Evolutionary conservation across 495 filamentous ascomycete species (phyloP).

Genomic region (Aspergillus asperescens): DNA sequence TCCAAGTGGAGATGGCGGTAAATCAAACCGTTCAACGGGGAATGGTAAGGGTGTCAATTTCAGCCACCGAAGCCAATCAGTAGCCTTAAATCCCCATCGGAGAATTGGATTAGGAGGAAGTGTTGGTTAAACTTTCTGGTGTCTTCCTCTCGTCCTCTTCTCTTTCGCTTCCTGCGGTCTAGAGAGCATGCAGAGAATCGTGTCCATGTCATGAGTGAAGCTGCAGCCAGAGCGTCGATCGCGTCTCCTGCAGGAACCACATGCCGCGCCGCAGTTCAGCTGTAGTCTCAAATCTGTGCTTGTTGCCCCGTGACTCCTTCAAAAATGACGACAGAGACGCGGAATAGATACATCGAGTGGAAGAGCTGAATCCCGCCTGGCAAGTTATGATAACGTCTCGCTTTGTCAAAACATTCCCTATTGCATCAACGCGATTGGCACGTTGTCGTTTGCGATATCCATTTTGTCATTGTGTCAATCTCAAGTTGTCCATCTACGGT

Average conservation of each 20-base stretch:
- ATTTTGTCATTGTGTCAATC: neutral
- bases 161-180: neutral
- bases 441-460: too few species aligned
- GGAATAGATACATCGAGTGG: neutral
- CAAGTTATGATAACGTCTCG: neutral
- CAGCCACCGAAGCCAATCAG: slow-evolving; percentile 10
- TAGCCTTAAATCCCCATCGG: slow-evolving; percentile 3
- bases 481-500: neutral
- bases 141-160: neutral
- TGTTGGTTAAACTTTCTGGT: neutral
- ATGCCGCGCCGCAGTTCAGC: slow-evolving; percentile 11
- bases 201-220: slow-evolving; percentile 1
- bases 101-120: neutral
- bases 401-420: neutral
- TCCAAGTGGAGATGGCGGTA: slow-evolving; percentile 18
- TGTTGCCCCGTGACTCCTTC: slow-evolving; percentile 10
- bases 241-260: slow-evolving; percentile 17
- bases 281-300: slow-evolving; percentile 6
- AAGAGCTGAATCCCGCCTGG: neutral
- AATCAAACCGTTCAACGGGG: slow-evolving; percentile 8
- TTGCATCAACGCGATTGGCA: neutral
- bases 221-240: slow-evolving; percentile 14
- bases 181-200: neutral
- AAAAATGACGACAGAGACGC: neutral
- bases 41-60: slow-evolving; percentile 1